A percentile compares a stretch with the other conserved stretches of the same genome.
These are phyloP conservation scores for Tranzscheliella williamsii DNA, from an alignment of 1,284 basidiomycete species.

Conservation along the genomic window DNA sequence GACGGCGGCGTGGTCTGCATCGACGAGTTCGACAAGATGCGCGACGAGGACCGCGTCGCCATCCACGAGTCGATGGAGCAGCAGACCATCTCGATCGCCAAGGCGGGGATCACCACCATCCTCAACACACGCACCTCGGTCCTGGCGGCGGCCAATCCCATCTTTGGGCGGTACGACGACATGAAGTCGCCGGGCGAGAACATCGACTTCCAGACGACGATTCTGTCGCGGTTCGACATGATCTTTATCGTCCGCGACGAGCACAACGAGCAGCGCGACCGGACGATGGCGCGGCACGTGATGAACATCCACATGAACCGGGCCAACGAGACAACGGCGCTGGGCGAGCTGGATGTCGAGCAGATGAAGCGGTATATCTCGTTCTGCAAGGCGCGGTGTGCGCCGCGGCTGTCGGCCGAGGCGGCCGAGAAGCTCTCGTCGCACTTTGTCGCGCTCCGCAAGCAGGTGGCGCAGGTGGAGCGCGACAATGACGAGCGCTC, in stretches of 20 bases:
- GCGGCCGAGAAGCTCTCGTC: conserved; percentile 95
- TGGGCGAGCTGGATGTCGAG: conserved; percentile 93
- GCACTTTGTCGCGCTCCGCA: conserved; percentile 91
- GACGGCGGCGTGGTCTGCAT: conserved; percentile 99
- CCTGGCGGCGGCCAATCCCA: conserved; percentile 95
- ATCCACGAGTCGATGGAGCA: conserved; percentile 99
- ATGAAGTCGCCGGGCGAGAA: conserved; percentile 97
- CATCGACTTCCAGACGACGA: conserved; percentile 98
- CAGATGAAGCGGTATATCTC: conserved; percentile 98
- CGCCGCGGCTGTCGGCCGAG: conserved; percentile 86
- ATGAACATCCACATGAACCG: conserved; percentile 99
- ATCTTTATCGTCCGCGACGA: conserved; percentile 99
- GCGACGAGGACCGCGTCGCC: conserved; percentile 96
- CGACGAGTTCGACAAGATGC: conserved; percentile 99
- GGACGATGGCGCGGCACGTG: conserved; percentile 93
- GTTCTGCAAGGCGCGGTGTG: conserved; percentile 95
- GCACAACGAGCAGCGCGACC: conserved; percentile 91
- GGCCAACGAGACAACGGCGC: conserved; percentile 65
- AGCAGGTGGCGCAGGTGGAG: conserved; percentile 95
- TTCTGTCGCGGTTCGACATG: conserved; percentile 98
- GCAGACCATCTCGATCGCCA: conserved; percentile 98
- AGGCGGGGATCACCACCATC: conserved; percentile 98
- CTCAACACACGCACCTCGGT: conserved; percentile 95
- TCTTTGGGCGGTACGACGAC: conserved; percentile 97
- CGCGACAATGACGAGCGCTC: conserved; percentile 95